Base-by-base conservation (phyloP, 129 eudicot genomes). In the Cynara cardunculus region DNA sequence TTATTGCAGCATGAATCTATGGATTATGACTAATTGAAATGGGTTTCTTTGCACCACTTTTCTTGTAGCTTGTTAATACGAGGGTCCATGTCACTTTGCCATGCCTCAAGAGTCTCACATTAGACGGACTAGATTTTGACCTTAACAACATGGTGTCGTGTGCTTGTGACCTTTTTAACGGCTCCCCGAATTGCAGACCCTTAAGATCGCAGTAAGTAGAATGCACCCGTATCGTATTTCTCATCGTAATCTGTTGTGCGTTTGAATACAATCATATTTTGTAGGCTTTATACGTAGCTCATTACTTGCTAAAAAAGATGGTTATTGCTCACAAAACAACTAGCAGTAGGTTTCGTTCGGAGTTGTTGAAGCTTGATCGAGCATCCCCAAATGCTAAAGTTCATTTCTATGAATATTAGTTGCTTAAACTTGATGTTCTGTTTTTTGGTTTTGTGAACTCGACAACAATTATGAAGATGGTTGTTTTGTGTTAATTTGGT, bases 161-260 rank as follows among this genome's bases (percentile, higher is more conserved):
- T 79, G 71, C 71, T 70, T 32, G 30, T 49, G 70, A 79, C 31
- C 2, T 79, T 44, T 56, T 70, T 53, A 41, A 16, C 9, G 11
- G 70, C 77, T 70, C 31, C 34, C 59, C 62, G 7, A 79, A 71
- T 79, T 79, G 59, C 71, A 79, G 71, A 79, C n/a, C 7, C 83
- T 79, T 30, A 35, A 31, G 67, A 79, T 78, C 76, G 69, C 0
- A 10, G 24, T 71, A 13, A 69, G 69, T n/a, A 5, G 74, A 66
- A 25, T 78, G 74, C 37, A 25, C 41, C 16, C 6, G 0, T 12
- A 14, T 49, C 5, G 21, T 49, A 49, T 13, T 37, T 14, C 13
- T 77, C 25, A n/a, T 37, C 72, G 25, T 39, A 69, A 35, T 12
- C 7, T 19, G 14, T 44, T 46, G 9, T 44, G 31, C 22, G 2